A percentile compares a stretch with the other conserved stretches of the same genome.
Conservation (phyloP, 176 grass and related monocot genomes). For the Ensete glaucum region DNA sequence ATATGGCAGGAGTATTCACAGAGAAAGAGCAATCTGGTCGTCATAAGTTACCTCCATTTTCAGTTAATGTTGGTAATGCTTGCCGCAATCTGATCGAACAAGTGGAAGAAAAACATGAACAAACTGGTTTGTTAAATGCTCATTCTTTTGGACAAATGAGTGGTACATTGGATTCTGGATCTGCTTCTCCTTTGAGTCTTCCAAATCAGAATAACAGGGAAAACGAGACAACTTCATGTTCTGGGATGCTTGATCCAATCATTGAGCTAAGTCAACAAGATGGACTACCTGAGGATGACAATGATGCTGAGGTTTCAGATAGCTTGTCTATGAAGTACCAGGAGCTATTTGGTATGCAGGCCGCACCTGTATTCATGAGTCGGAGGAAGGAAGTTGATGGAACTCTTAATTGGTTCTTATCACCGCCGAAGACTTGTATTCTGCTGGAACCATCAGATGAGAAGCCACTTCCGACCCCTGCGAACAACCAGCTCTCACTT, state of each 20-base stretch:
- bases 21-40: constrained; percentile 14
- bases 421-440: constrained; percentile 70
- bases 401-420: constrained; percentile 81
- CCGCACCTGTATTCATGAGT: constrained; percentile 4
- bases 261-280: constrained; percentile 29
- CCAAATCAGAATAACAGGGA: constrained; percentile 40
- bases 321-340: constrained; percentile 42
- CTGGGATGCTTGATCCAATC: constrained; percentile 37
- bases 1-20: constrained; percentile 16
- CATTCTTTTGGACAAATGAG: constrained; percentile 20
- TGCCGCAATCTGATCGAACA: not conserved
- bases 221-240: constrained; percentile 16
- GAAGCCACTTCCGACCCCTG: constrained; percentile 30
- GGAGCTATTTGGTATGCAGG: constrained; percentile 34
- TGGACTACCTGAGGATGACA: constrained; percentile 10
- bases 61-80: constrained; percentile 21
- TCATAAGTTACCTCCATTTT: constrained; percentile 31
- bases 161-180: constrained; percentile 3
- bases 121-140: constrained; percentile 6
- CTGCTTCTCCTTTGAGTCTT: constrained; percentile 25
- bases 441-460: constrained; percentile 42
- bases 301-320: constrained; percentile 24
- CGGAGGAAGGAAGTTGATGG: constrained; percentile 37
- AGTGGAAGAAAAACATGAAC: constrained; percentile 25
- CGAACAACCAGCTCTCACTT: constrained; percentile 22